Base-by-base conservation (phyloP, 345 rosid genomes). In the Mangifera indica region DNA sequence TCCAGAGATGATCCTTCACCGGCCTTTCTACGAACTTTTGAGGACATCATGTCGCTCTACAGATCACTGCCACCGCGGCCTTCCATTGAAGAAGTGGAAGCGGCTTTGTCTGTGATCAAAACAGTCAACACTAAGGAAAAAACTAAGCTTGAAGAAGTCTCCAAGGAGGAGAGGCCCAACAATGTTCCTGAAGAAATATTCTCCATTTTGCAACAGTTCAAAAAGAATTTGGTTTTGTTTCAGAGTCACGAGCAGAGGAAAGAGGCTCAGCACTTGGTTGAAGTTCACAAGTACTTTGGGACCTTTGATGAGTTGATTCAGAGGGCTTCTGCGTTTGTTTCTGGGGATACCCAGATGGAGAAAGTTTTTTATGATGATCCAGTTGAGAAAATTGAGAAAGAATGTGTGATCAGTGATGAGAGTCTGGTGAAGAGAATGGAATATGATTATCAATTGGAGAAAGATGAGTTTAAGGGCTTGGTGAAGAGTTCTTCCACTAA, bases 51-150 rank as follows among this genome's bases (percentile, higher is more conserved):
- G 83, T 72, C 78, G 20, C 80, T 85, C 42, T 84, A 79, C 82
- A 81, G 80, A 66, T 87, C 88, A 70, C 83, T 89, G 22, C 91
- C 93, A 2, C 74, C 83, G 8, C 72, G 93, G 65, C 91, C 91
- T 52, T 70, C 88, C 67, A 67, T 87, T 49, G 91, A 81, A 67
- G 89, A 87, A 51, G 82, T 87, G 7, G 88, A 81, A 72, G 93
- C 93, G 17, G 89, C 91, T n/a, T 63, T 67, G 65, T 78, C 87
- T 49, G 86, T 85, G 26, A 68, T 89, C 73, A 56, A 67, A 69
- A 78, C 86, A 12, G 81, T 72, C 46, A 74, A 84, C 48, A 45
- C 18, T 10, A 88, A 85, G 75, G 88, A 87, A 63, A 72, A 77
- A 64, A 32, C 56, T 6, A 82, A 72, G 74, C 83, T 89, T 10